phyloP scores from a whole-genome alignment of 371 early-diverging fungal genomes.

The Umbelopsis sp. region DNA sequence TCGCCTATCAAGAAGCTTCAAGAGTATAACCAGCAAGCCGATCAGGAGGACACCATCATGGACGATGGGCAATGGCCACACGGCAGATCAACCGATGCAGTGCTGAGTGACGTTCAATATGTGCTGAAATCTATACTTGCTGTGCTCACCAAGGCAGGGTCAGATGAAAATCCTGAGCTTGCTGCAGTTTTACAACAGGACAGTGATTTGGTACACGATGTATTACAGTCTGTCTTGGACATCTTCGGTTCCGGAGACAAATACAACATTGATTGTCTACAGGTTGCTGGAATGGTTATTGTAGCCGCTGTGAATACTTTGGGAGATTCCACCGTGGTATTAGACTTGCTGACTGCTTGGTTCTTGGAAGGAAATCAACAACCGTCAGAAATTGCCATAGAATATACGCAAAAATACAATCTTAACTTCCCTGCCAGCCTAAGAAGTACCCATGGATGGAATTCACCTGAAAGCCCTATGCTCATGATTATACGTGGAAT shows the following conservation, averaged over 20 bases:
- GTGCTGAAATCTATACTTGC: constrained; percentile 43
- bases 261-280: constrained; percentile 52
- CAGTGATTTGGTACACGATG: constrained; percentile 17
- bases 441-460: constrained; percentile 34
- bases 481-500: constrained; percentile 57
- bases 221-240: constrained; percentile 33
- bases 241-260: constrained; percentile 34
- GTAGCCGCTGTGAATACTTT: constrained; percentile 45
- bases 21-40: background rate
- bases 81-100: constrained; percentile 23
- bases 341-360: constrained; percentile 40
- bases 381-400: constrained; percentile 8
- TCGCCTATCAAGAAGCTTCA: constrained; percentile 4
- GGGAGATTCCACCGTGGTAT: constrained; percentile 28
- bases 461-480: constrained; percentile 46
- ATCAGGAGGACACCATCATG: background rate
- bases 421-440: constrained; percentile 25
- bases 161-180: constrained; percentile 24
- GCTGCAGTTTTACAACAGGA: background rate
- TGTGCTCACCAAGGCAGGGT: constrained; percentile 33
- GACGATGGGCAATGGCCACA: constrained; percentile 1
- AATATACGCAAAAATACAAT: constrained; percentile 23
- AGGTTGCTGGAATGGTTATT: constrained; percentile 52
- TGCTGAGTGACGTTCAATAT: constrained; percentile 48
- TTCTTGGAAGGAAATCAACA: constrained; percentile 32